Evolutionary conservation across 305 asterid species (phyloP).

Genomic region (Fraxinus albicans): DNA sequence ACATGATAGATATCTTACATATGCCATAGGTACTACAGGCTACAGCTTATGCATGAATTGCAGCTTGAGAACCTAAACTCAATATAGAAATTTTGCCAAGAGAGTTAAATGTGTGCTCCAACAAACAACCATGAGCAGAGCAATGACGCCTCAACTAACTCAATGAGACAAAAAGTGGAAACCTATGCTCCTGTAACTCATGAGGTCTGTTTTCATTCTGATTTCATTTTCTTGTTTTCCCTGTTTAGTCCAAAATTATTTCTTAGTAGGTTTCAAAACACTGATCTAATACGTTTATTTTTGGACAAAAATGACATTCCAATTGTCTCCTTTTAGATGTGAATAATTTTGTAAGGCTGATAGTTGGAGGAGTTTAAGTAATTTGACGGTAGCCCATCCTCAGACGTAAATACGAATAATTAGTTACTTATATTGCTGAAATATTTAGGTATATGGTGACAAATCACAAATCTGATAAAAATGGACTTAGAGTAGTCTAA

Average conservation of each 20-base stretch:
- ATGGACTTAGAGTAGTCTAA: not conserved
- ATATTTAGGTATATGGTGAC: not conserved
- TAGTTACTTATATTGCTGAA: not conserved
- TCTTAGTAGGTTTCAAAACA: not conserved
- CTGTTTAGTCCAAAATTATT: not conserved
- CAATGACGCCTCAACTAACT: not conserved
- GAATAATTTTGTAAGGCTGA: not conserved
- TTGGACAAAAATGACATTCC: not conserved
- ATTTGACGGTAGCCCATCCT: not conserved
- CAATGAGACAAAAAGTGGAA: not conserved
- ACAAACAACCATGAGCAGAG: not conserved
- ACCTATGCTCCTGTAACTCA: not conserved
- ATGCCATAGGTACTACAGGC: not conserved
- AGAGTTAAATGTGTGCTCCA: not conserved
- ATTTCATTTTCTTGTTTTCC: not conserved
- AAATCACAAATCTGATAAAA: not conserved
- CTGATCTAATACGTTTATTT: not conserved
- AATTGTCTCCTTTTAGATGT: not conserved
- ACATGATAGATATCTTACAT: not conserved
- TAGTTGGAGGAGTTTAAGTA: not conserved
- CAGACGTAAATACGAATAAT: not conserved
- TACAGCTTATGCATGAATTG: not conserved
- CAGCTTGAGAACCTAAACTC: not conserved
- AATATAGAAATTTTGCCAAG: not conserved
- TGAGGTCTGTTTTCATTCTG: not conserved